Percentiles rank a stretch among this genome's conserved stretches.
These are phyloP conservation scores for Orbilia ellipsospora DNA, from an alignment of 2,329 filamentous ascomycete species.

Conservation along the genomic window DNA sequence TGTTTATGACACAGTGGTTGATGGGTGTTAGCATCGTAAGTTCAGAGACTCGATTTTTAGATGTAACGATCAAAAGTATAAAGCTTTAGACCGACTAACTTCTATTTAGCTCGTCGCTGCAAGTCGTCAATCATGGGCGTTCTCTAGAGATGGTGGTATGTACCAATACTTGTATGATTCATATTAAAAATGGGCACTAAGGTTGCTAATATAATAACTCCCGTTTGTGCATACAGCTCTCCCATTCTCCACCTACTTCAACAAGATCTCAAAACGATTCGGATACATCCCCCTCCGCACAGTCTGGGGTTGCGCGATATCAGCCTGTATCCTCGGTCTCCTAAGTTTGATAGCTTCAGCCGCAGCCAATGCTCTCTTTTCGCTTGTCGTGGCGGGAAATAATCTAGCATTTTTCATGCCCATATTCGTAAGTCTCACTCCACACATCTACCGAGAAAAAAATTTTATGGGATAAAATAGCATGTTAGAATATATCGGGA, in stretches of 20 bases:
- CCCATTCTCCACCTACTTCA: constrained; percentile 70
- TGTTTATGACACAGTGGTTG: constrained; percentile 72
- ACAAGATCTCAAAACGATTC: constrained; percentile 68
- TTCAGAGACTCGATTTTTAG: neutral
- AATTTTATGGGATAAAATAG: neutral
- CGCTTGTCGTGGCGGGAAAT: constrained; percentile 70
- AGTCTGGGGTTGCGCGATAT: constrained; percentile 68
- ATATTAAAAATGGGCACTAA: neutral
- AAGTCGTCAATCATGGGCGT: constrained; percentile 73
- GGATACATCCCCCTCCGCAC: constrained; percentile 71
- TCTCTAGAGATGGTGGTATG: constrained; percentile 68
- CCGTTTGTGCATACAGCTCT: constrained; percentile 63
- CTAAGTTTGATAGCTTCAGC: constrained; percentile 70
- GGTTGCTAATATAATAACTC: neutral
- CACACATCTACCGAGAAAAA: neutral
- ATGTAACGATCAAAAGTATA: neutral
- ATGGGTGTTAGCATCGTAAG: constrained; percentile 69
- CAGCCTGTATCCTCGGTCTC: constrained; percentile 69
- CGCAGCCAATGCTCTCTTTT: constrained; percentile 71
- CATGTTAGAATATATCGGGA: too few species aligned
- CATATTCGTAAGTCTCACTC: constrained; percentile 65
- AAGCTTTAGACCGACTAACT: neutral
- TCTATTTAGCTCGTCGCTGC: constrained; percentile 66
- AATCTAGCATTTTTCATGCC: constrained; percentile 72
- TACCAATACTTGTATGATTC: neutral